phyloP scores from a whole-genome alignment of 2,329 filamentous ascomycete species.

The Colletotrichum liriopes region DNA sequence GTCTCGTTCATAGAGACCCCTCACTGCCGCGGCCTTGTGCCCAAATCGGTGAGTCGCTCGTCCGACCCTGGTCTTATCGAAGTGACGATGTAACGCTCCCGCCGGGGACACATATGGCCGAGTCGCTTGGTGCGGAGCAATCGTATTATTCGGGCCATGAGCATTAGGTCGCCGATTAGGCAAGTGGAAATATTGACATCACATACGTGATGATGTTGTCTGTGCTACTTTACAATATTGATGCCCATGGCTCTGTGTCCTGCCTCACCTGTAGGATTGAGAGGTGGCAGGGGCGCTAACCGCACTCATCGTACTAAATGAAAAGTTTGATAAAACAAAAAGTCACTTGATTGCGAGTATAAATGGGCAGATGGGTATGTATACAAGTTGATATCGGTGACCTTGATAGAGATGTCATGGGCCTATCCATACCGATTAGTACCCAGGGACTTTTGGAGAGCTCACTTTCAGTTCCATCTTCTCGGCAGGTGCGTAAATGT shows the following conservation, averaged over 20 bases:
- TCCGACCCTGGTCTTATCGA: constrained; percentile 13
- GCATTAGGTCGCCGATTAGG: neutral
- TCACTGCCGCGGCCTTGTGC: constrained; percentile 9
- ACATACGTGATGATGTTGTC: neutral
- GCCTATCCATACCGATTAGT: no score
- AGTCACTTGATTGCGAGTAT: neutral
- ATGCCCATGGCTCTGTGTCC: neutral
- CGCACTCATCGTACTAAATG: neutral
- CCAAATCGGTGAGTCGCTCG: neutral
- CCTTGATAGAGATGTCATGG: neutral
- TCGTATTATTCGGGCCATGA: constrained; percentile 5
- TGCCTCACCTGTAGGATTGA: neutral
- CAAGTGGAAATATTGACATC: neutral
- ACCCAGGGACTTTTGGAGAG: neutral
- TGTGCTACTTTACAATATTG: neutral
- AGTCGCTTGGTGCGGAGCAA: constrained; percentile 10
- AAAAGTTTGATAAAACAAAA: no score
- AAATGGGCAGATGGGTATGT: neutral
- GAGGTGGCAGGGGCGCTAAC: neutral
- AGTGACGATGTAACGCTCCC: constrained; percentile 10
- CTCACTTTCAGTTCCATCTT: neutral
- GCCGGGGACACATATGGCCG: neutral
- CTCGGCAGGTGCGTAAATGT: neutral
- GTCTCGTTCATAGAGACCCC: constrained; percentile 11
- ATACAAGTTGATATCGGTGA: neutral